phyloP scores from a whole-genome alignment of 2,329 filamentous ascomycete genomes.

The Talaromyces pinophilus region DNA sequence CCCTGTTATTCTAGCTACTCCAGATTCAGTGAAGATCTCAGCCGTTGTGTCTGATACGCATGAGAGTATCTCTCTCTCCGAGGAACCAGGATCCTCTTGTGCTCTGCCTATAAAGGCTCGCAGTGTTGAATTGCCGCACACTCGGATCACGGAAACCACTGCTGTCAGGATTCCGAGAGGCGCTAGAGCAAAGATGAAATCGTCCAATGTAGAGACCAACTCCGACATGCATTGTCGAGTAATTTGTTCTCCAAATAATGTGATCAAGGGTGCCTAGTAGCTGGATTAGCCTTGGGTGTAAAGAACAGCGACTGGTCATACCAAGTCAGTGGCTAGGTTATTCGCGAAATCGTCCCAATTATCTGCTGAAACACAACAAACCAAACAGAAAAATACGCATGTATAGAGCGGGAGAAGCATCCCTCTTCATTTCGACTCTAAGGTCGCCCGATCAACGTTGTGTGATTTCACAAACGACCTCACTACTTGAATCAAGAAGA shows the following conservation, averaged over 20 bases:
- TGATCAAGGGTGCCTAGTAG: constrained; percentile 37
- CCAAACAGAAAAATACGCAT: constrained; percentile 24
- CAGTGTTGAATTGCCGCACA: constrained; percentile 47
- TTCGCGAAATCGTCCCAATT: constrained; percentile 43
- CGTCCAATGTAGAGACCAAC: constrained; percentile 44
- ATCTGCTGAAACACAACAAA: constrained; percentile 30
- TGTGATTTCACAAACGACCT: not conserved
- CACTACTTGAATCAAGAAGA: not conserved
- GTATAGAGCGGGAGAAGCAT: constrained; percentile 1
- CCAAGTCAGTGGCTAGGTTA: constrained; percentile 44
- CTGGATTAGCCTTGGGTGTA: constrained; percentile 7
- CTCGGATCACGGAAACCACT: constrained; percentile 48
- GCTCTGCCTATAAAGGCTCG: constrained; percentile 51
- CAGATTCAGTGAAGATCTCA: constrained; percentile 49
- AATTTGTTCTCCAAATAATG: constrained; percentile 51
- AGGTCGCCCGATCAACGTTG: not conserved
- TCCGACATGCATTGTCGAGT: constrained; percentile 54
- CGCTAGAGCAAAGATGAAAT: constrained; percentile 50
- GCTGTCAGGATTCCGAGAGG: constrained; percentile 51
- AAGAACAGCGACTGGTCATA: constrained; percentile 21
- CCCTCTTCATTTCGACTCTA: not conserved
- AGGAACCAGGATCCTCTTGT: constrained; percentile 45
- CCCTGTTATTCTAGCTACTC: constrained; percentile 41
- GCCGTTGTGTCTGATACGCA: constrained; percentile 51
- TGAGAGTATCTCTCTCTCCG: constrained; percentile 49